phyloP scores from a whole-genome alignment of 331 rosid species.

The Stylosanthes scabra region DNA sequence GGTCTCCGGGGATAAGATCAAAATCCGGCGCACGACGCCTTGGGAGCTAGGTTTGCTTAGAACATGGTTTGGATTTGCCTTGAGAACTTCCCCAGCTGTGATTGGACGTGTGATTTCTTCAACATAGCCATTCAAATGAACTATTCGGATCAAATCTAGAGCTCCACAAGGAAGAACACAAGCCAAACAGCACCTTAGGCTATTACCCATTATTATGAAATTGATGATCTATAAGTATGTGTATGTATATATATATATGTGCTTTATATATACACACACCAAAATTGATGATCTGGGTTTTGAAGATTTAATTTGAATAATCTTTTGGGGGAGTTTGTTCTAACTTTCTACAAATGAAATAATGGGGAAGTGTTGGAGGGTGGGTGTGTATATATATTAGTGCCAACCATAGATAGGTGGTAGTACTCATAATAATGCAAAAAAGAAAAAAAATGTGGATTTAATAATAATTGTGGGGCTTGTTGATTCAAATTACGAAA shows the following conservation, averaged over 20 bases:
- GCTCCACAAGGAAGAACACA: slow-evolving; percentile 95
- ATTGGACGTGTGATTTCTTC: slow-evolving; percentile 77
- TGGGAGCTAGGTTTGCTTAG: slow-evolving; percentile 82
- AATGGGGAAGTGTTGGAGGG: slow-evolving; percentile 32
- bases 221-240: not conserved
- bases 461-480: slow-evolving; percentile 29
- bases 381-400: slow-evolving; percentile 43
- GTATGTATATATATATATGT: not conserved
- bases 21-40: slow-evolving; percentile 74
- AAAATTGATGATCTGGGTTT: not conserved
- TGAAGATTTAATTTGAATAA: slow-evolving; percentile 1
- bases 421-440: slow-evolving; percentile 19
- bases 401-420: not conserved
- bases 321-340: not conserved
- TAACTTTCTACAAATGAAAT: slow-evolving; percentile 2
- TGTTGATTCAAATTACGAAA: slow-evolving; percentile 42
- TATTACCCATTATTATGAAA: slow-evolving; percentile 69
- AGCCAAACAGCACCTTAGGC: slow-evolving; percentile 92
- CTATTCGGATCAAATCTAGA: slow-evolving; percentile 83
- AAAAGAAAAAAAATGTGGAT: not conserved
- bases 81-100: slow-evolving; percentile 77
- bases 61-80: slow-evolving; percentile 83
- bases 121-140: slow-evolving; percentile 81
- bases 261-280: not conserved
- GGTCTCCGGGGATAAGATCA: slow-evolving; percentile 77